These are phyloP conservation scores for Curvularia lunata DNA, from an alignment of 2,329 filamentous ascomycete genomes.

Conservation along the genomic window DNA sequence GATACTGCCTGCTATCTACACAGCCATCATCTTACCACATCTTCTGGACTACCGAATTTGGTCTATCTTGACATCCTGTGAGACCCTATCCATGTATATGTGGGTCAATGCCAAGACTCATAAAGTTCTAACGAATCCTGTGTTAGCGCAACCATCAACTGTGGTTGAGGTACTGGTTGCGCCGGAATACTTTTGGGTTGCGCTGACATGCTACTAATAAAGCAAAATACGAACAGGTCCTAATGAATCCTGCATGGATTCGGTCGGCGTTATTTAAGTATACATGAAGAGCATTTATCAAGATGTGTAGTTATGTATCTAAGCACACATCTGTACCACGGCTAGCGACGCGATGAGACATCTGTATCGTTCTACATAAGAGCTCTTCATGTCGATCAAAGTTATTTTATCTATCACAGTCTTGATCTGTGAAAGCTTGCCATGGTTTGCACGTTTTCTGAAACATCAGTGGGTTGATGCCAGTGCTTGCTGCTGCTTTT, in stretches of 20 bases:
- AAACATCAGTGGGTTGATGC: not conserved
- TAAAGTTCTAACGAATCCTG: not conserved
- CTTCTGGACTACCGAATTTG: not conserved
- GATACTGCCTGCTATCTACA: not conserved
- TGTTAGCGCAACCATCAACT: not conserved
- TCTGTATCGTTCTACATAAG: not conserved
- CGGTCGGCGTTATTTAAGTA: not conserved
- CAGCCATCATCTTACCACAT: not conserved
- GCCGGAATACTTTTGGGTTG: not conserved
- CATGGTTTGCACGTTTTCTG: not conserved
- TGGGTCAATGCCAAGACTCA: not conserved
- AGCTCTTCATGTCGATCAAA: not conserved
- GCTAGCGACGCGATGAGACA: not conserved
- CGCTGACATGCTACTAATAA: not conserved
- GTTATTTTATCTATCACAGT: not conserved
- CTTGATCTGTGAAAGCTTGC: not conserved
- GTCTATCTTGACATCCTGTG: not conserved
- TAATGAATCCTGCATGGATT: not conserved
- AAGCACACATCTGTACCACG: not conserved
- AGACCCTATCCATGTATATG: not conserved
- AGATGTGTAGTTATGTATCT: not conserved
- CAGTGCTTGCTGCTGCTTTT: not conserved
- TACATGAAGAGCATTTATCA: not conserved
- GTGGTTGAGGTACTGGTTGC: not conserved
- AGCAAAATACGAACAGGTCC: not conserved